phyloP scores from a whole-genome alignment of 176 grass and related monocot species.

The Hordeum marinum region DNA sequence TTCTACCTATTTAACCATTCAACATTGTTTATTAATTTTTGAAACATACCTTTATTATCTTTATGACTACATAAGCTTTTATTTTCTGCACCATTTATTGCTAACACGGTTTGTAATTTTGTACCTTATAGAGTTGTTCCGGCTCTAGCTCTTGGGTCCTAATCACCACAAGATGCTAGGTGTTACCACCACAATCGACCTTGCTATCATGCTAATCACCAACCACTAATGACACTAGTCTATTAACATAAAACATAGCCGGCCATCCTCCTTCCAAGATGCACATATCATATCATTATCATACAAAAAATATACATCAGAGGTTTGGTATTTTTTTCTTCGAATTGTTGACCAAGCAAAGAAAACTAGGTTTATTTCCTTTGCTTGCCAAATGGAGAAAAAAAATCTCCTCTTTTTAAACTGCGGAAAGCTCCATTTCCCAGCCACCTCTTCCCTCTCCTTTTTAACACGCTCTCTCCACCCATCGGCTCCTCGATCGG shows the following conservation, averaged over 20 bases:
- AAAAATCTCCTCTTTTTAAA: background rate
- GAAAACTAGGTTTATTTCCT: background rate
- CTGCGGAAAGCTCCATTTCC: background rate
- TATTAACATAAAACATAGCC: background rate
- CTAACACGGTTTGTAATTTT: too few species aligned
- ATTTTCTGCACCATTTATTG: too few species aligned
- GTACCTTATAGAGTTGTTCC: too few species aligned
- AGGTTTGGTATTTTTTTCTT: too few species aligned
- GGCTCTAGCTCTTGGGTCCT: too few species aligned
- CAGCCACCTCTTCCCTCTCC: conserved; percentile 1
- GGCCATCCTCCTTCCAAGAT: background rate
- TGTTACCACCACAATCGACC: background rate
- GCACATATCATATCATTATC: conserved; percentile 23
- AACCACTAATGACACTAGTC: background rate
- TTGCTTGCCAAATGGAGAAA: background rate
- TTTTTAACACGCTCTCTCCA: background rate
- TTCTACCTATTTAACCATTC: too few species aligned
- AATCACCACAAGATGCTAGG: too few species aligned
- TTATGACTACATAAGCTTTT: too few species aligned
- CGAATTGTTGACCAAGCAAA: background rate
- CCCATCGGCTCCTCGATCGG: background rate
- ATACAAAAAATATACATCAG: background rate
- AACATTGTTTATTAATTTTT: too few species aligned
- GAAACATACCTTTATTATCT: too few species aligned
- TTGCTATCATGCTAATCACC: background rate